These are phyloP conservation scores for Chaetomium sp. DNA, from an alignment of 2,329 filamentous ascomycete genomes.

Conservation along the genomic window DNA sequence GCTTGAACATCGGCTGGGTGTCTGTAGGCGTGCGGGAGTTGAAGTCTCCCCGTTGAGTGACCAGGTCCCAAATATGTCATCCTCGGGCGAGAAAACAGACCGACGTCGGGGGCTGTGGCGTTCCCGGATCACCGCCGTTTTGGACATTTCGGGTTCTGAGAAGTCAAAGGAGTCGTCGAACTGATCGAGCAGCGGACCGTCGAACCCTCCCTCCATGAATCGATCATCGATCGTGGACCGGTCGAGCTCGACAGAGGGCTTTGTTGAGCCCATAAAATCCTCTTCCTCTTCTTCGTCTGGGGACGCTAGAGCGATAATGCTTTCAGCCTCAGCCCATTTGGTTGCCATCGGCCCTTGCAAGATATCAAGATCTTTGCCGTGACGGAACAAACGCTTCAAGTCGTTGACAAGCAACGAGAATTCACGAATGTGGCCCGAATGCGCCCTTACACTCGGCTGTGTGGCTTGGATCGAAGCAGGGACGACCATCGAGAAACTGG, in stretches of 20 bases:
- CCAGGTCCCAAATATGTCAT: constrained; percentile 56
- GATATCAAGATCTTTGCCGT: constrained; percentile 62
- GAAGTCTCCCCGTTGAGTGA: constrained; percentile 35
- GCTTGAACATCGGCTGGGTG: constrained; percentile 32
- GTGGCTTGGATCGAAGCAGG: constrained; percentile 74
- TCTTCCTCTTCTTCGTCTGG: constrained; percentile 55
- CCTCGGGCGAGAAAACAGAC: constrained; percentile 59
- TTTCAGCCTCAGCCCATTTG: constrained; percentile 76
- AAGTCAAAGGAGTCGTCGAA: constrained; percentile 38
- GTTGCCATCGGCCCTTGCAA: constrained; percentile 50
- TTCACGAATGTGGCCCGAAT: constrained; percentile 77
- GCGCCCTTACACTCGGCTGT: constrained; percentile 73
- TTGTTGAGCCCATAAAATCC: constrained; percentile 23
- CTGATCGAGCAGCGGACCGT: constrained; percentile 38
- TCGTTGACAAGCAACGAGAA: constrained; percentile 77
- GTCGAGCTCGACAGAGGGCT: constrained; percentile 32
- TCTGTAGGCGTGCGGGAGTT: constrained; percentile 32
- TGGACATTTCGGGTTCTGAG: constrained; percentile 39
- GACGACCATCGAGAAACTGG: constrained; percentile 56
- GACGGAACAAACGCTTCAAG: constrained; percentile 67
- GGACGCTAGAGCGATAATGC: constrained; percentile 77
- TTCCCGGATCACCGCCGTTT: constrained; percentile 49
- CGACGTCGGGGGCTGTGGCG: constrained; percentile 46
- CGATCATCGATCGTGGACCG: constrained; percentile 37
- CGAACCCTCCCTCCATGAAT: constrained; percentile 43